A percentile compares a stretch with the other conserved stretches of the same genome.
Conservation (phyloP, 768 basidiomycete genomes). For the Rhodotorula babjevae region DNA sequence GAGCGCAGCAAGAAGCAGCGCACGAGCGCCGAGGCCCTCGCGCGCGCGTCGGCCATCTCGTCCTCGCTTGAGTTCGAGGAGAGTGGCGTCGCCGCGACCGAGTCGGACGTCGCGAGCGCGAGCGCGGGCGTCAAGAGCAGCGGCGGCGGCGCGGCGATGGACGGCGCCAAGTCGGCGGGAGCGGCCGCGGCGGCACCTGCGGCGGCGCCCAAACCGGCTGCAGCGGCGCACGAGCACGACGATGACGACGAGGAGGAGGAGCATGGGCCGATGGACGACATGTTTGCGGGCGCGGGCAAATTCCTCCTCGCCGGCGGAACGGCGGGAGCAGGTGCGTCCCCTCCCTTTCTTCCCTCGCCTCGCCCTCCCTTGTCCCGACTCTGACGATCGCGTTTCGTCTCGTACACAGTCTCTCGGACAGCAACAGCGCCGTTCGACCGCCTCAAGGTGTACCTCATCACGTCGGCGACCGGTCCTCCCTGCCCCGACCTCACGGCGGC, state of each 20-base stretch:
- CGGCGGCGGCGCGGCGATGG: neutral
- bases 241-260: slow-evolving; percentile 55
- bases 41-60: neutral
- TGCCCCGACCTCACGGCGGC: slow-evolving; percentile 43
- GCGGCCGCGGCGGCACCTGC: neutral
- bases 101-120: neutral
- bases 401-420: slow-evolving; percentile 75
- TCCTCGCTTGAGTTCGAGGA: slow-evolving; percentile 19
- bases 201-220: neutral
- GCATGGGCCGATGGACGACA: slow-evolving; percentile 60
- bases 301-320: slow-evolving; percentile 90
- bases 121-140: neutral
- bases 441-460: slow-evolving; percentile 92
- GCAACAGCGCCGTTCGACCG: slow-evolving; percentile 98
- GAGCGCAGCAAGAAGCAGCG: neutral
- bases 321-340: slow-evolving; percentile 76
- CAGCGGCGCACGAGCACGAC: slow-evolving; percentile 13
- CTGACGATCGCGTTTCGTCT: no score
- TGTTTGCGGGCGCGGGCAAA: slow-evolving; percentile 63
- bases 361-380: neutral
- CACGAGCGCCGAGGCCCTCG: slow-evolving; percentile 17
- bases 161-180: neutral
- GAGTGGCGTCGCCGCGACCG: slow-evolving; percentile 19
- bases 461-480: slow-evolving; percentile 45
- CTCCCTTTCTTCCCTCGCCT: neutral